These are phyloP conservation scores for Pyricularia pennisetigena DNA, from an alignment of 2,329 filamentous ascomycete species.

Conservation along the genomic window DNA sequence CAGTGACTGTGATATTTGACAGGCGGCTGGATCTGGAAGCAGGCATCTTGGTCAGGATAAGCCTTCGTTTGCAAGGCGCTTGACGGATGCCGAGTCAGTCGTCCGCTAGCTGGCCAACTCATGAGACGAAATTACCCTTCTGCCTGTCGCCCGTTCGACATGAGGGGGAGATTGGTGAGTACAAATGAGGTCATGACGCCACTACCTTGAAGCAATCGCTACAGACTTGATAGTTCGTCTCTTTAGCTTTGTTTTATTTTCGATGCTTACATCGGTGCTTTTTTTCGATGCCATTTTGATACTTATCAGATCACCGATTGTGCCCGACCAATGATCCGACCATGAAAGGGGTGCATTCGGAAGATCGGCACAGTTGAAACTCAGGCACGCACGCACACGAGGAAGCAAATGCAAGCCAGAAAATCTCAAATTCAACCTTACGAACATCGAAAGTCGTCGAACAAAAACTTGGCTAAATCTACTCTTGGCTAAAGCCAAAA, in stretches of 20 bases:
- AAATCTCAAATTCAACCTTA: neutral
- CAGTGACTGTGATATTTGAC: neutral
- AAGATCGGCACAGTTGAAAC: neutral
- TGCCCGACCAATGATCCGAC: neutral
- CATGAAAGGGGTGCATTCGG: neutral
- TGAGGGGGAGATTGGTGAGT: neutral
- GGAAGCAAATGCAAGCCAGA: neutral
- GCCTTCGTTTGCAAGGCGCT: neutral
- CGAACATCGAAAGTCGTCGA: neutral
- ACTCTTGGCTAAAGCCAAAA: neutral
- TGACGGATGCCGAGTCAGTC: neutral
- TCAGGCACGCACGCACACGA: neutral
- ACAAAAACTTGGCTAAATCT: neutral
- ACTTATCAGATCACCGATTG: neutral
- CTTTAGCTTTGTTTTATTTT: neutral
- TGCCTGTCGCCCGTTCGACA: neutral
- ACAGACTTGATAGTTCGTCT: neutral
- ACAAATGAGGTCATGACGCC: neutral
- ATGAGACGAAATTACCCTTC: neutral
- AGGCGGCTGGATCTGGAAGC: neutral
- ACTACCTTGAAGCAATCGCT: neutral
- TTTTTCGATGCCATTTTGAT: neutral
- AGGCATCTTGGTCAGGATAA: neutral
- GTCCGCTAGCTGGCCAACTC: neutral
- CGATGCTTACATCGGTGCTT: neutral